phyloP scores from a whole-genome alignment of 495 filamentous ascomycete species.

The Aspergillus campestris region DNA sequence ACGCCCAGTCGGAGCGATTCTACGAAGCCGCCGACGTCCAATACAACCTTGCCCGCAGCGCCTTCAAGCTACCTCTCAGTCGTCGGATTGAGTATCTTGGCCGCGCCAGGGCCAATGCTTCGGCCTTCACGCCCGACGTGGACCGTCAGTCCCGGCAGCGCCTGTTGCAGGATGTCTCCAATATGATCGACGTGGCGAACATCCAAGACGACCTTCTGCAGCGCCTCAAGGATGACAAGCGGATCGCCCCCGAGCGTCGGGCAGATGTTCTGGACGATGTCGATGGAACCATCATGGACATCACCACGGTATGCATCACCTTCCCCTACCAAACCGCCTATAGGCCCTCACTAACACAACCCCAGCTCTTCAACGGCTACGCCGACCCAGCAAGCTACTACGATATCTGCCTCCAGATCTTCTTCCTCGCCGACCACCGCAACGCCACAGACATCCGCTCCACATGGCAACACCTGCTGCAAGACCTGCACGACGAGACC shows the following conservation, averaged over 20 bases:
- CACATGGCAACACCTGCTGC: conserved; percentile 79
- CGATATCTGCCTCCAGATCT: conserved; percentile 88
- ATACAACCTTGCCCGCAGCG: conserved; percentile 69
- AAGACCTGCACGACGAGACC: conserved; percentile 58
- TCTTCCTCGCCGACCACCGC: conserved; percentile 78
- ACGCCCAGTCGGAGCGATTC: conserved; percentile 67
- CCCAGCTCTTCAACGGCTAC: conserved; percentile 80
- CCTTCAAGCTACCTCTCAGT: conserved; percentile 64
- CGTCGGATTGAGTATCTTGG: conserved; percentile 83
- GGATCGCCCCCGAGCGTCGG: conserved; percentile 53
- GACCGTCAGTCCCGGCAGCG: conserved; percentile 66
- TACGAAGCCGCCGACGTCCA: conserved; percentile 83
- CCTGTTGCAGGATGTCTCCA: conserved; percentile 71
- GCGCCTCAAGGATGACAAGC: conserved; percentile 61
- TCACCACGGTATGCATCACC: conserved; percentile 58
- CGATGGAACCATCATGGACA: conserved; percentile 61
- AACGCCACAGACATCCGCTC: conserved; percentile 69
- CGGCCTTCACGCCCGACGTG: conserved; percentile 61
- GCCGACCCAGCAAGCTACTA: conserved; percentile 83
- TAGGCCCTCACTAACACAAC: conserved; percentile 3
- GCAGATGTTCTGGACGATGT: conserved; percentile 54
- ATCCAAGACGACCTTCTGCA: conserved; percentile 90
- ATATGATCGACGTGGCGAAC: conserved; percentile 84
- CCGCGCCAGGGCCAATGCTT: conserved; percentile 78
- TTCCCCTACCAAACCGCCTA: not conserved